Conservation (phyloP, 1,284 basidiomycete genomes). For the Ganoderma sinense region DNA sequence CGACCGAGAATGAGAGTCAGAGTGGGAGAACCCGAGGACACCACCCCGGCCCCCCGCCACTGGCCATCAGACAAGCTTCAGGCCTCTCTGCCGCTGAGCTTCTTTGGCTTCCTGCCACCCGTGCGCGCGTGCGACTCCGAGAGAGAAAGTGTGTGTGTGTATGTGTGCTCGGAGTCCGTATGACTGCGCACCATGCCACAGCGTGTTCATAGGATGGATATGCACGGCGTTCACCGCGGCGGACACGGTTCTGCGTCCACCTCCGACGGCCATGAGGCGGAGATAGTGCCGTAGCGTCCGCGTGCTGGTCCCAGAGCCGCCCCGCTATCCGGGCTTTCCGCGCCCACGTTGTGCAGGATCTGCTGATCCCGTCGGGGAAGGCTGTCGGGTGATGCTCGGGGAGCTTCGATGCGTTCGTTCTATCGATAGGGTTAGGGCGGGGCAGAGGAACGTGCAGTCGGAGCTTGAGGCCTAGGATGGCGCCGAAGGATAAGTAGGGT, state of each 20-base stretch:
- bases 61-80: constrained; percentile 19
- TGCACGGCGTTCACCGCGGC: not conserved
- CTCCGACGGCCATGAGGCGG: constrained; percentile 26
- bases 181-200: too few relatives aligned
- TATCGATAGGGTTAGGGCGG: constrained; percentile 17
- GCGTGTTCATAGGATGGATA: not conserved
- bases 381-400: constrained; percentile 12
- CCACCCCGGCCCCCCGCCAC: not conserved
- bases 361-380: not conserved
- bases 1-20: not conserved
- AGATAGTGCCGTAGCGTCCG: constrained; percentile 21
- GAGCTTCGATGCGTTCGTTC: constrained; percentile 9
- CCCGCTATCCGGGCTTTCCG: not conserved
- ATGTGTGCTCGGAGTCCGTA: too few relatives aligned
- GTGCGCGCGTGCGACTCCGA: not conserved
- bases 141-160: not conserved
- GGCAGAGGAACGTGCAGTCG: not conserved
- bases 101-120: constrained; percentile 2
- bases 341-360: not conserved
- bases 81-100: constrained; percentile 7
- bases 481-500: not conserved
- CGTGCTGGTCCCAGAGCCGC: not conserved
- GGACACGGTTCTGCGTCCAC: not conserved
- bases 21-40: not conserved
- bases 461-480: not conserved